Conservation (phyloP, 2,329 filamentous ascomycete genomes). For the Beauveria sp. region DNA sequence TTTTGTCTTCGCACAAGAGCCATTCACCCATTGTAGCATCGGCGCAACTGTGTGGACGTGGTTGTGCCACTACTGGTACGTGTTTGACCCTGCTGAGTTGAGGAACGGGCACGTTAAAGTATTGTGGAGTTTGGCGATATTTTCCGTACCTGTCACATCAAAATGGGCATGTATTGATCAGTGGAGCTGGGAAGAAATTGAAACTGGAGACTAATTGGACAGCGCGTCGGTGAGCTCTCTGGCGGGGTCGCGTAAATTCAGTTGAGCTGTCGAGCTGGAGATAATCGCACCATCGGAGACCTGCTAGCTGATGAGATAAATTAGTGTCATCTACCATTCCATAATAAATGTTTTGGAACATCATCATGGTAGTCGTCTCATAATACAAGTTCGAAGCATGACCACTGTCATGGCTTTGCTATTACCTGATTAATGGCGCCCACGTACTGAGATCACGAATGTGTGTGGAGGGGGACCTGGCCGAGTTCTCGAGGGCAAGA, state of each 20-base stretch:
- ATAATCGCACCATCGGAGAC: neutral
- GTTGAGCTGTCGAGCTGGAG: neutral
- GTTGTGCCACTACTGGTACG: neutral
- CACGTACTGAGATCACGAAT: neutral
- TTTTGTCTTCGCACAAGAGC: neutral
- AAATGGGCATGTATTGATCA: neutral
- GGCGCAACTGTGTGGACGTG: neutral
- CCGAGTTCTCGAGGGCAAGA: neutral
- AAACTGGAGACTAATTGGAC: neutral
- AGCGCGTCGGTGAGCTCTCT: neutral
- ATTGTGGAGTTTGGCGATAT: neutral
- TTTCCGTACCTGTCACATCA: neutral
- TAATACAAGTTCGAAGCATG: no score
- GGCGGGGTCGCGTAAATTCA: no score
- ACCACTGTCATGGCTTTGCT: no score
- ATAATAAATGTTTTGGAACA: no score
- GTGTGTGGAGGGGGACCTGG: neutral
- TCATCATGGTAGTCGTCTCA: no score
- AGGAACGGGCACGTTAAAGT: conserved; percentile 7
- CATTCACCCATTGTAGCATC: conserved; percentile 2
- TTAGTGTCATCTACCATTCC: neutral
- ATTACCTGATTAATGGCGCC: no score
- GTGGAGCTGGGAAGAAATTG: neutral
- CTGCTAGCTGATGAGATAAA: neutral
- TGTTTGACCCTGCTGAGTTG: neutral